These are phyloP conservation scores for Hypoxylon sp. DNA, from an alignment of 2,329 filamentous ascomycete species.

Conservation along the genomic window DNA sequence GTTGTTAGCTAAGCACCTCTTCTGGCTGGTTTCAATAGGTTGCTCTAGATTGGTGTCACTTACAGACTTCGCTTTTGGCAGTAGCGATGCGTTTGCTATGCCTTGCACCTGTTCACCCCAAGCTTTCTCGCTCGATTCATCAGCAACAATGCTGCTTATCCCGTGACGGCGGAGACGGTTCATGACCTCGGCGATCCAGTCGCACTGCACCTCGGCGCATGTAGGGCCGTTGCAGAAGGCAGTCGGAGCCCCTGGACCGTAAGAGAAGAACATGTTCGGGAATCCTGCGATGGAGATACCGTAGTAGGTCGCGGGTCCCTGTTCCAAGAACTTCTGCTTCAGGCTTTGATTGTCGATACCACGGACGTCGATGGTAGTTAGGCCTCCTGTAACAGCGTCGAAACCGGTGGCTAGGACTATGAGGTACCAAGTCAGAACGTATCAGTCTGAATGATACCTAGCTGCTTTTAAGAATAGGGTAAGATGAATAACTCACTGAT, in stretches of 20 bases:
- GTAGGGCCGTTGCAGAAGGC: conserved; percentile 59
- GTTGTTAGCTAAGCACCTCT: conserved; percentile 21
- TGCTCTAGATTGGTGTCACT: conserved; percentile 14
- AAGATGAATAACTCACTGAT: conserved; percentile 45
- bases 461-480: no score
- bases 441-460: background rate
- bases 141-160: conserved; percentile 53
- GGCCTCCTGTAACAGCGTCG: conserved; percentile 59
- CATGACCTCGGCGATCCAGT: conserved; percentile 57
- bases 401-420: conserved; percentile 60
- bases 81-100: conserved; percentile 52
- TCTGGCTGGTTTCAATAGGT: background rate
- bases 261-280: conserved; percentile 64
- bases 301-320: conserved; percentile 57
- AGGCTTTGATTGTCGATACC: conserved; percentile 54
- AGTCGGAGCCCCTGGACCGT: conserved; percentile 60
- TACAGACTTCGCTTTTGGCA: conserved; percentile 56
- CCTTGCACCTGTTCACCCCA: conserved; percentile 54
- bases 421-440: background rate
- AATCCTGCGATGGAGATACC: conserved; percentile 60
- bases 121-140: conserved; percentile 51
- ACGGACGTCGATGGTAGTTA: conserved; percentile 58
- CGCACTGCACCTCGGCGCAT: conserved; percentile 58
- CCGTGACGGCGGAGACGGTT: conserved; percentile 52
- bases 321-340: conserved; percentile 56